Evolutionary conservation across 1,139 yeast genomes (phyloP).

Genomic region (Zygosaccharomyces pseudobailii): DNA sequence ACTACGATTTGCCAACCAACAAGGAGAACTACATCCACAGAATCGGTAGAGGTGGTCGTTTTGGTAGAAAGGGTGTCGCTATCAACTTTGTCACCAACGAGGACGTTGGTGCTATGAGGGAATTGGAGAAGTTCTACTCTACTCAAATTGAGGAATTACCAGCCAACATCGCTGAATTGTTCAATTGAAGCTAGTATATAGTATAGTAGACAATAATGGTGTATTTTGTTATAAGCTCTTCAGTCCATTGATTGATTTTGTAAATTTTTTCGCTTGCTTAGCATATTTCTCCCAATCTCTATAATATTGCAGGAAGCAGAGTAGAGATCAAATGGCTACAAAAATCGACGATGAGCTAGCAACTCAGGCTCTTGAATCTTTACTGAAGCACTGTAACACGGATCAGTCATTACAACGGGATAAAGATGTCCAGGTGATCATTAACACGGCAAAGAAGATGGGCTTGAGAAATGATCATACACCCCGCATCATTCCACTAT

Average conservation of each 20-base stretch:
- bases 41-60: conserved; percentile 99
- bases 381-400: conserved; percentile 21
- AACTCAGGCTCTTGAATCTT: conserved; percentile 22
- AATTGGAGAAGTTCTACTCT: conserved; percentile 96
- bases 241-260: conserved; percentile 1
- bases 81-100: conserved; percentile 92
- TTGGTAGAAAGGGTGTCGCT: conserved; percentile 99
- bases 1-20: conserved; percentile 96
- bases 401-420: conserved; percentile 26
- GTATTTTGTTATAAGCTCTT: conserved; percentile 9
- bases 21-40: conserved; percentile 98
- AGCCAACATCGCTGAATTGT: conserved; percentile 81
- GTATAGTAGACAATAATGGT: conserved; percentile 10
- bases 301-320: not conserved
- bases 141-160: conserved; percentile 99
- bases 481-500: conserved; percentile 64
- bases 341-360: conserved; percentile 13
- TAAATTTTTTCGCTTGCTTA: conserved; percentile 4
- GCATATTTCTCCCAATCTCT: conserved; percentile 2
- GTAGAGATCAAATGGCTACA: not conserved
- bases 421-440: conserved; percentile 43
- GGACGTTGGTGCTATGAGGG: conserved; percentile 93
- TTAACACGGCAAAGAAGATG: conserved; percentile 50
- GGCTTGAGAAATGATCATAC: conserved; percentile 49
- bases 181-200: conserved; percentile 32